Evolutionary conservation across 805 yeast species (phyloP), one percentile per base, ranked within the genome.

Genomic region (Starmera pachycereana): DNA sequence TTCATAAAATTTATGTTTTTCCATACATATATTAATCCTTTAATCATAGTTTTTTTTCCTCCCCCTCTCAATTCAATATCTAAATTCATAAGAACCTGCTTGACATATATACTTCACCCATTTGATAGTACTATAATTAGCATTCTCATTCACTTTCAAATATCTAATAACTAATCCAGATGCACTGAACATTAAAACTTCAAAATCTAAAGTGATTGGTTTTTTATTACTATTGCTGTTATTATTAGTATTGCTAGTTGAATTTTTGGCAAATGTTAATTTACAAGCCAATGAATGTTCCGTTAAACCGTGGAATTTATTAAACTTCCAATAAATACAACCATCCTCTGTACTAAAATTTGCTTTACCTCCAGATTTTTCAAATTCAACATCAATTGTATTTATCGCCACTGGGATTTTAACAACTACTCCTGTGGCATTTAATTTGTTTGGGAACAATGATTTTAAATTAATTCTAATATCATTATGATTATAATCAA

Each of bases 91-190:
- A 7, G 82, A 73, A 0, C 95, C 96, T 0, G 90, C 78, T 44
- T 71, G 74, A 1, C 90, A 71, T 12, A 73, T 56, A 56, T 90
- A 90, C 50, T 84, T 76, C 29, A 89, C 94, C 95, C 95, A 87
- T 56, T 89, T 90, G 18, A 84, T 76, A 0, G 95, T 78, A 25
- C 71, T 65, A 61, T 86, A 85, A 40, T 74, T 74, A 8, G 61
- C 51, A 57, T 70, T 62, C 63, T 89, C 70, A 44, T 55, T 64
- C 6, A 90, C 80, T 53, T 75, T 77, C 49, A 89, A 66, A 55
- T 74, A 82, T 44, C 81, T 72, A 32, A 89, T 90, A 13, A 74
- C 71, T 36, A 86, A 64, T 0, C 96, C 94, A 8, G 90, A 78
- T 44, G 81, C 67, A 11, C 89, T 78, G 55, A 76, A 82, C 84